Evolutionary conservation across 75 land plant species (phyloP), one percentile per base, ranked within the genome.

Genomic region (Selaginella tamariscina): DNA sequence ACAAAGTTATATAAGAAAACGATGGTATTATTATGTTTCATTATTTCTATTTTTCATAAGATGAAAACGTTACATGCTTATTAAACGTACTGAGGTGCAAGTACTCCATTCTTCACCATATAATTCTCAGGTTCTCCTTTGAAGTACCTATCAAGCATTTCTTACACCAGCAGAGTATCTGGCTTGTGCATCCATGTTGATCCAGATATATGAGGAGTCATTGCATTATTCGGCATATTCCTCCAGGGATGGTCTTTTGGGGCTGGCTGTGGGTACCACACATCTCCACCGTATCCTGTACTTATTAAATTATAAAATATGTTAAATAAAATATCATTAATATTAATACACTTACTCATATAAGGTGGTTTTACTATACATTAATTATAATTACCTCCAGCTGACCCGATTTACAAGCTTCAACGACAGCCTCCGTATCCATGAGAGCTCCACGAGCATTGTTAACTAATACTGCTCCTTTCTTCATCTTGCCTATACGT

Each of bases 191-290:
- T 92, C 97, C 69, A 81, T 24, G 97, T 88, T 54, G 97, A 88
- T 32, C 97, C 97, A 49, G 94, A 92, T 9, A 86, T 77, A 71
- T 92, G 97, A 55, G 94, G 87, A 2, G 97, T 92, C 97, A 92
- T 92, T 18, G 97, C 97, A 11, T 92, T 84, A 73, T 88, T 80
- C 20, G 89, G 89, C 97, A 92, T 92, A 82, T 75, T 79, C 1
- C 97, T 77, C 97, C 97, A 92, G 22, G 89, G 89, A 73, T 92
- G 97, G 54, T 92, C 97, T 70, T 82, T 86, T 0, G 94, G 85
- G 60, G 97, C 89, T 67, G 97, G 94, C 60, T 92, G 97, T 30
- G 85, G 86, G 64, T 77, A 68, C 97, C 97, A 92, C 24, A 92
- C 97, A 80, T 92, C 97, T 1, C 97, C 97, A 78, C 97, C 78